Evolutionary conservation across 2,329 filamentous ascomycete genomes (phyloP).

Genomic region (Cercospora brassicicola): DNA sequence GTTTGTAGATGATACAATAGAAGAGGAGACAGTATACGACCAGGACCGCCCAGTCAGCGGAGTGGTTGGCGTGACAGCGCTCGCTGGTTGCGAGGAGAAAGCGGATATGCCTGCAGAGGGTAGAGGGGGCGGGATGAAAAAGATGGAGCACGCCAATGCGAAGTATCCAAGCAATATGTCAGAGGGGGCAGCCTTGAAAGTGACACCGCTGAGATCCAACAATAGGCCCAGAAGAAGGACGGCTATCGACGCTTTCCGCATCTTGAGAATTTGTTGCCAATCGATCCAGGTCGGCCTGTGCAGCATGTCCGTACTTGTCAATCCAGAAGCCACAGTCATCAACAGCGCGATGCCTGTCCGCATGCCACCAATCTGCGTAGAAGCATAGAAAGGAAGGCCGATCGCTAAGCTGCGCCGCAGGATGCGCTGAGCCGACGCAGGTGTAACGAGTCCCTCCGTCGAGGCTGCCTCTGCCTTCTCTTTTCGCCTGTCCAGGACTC

Average conservation of each 20-base stretch:
- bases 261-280: slow-evolving; percentile 40
- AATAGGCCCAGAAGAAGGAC: slow-evolving; percentile 40
- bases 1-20: slow-evolving; percentile 41
- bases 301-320: slow-evolving; percentile 38
- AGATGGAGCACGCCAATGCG: slow-evolving; percentile 46
- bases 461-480: slow-evolving; percentile 25
- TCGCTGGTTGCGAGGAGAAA: slow-evolving; percentile 6
- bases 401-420: slow-evolving; percentile 30
- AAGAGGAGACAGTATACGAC: slow-evolving; percentile 27
- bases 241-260: slow-evolving; percentile 41
- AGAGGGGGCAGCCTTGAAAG: slow-evolving; percentile 29
- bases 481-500: slow-evolving; percentile 37
- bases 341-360: slow-evolving; percentile 55
- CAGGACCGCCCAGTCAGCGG: slow-evolving; percentile 25
- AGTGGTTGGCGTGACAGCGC: slow-evolving; percentile 13
- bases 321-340: slow-evolving; percentile 48
- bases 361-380: slow-evolving; percentile 56
- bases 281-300: slow-evolving; percentile 23
- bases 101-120: slow-evolving; percentile 29
- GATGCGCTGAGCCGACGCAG: slow-evolving; percentile 21
- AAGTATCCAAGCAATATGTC: slow-evolving; percentile 49
- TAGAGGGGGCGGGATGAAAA: slow-evolving; percentile 53
- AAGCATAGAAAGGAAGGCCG: slow-evolving; percentile 57
- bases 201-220: slow-evolving; percentile 39
- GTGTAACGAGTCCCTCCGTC: slow-evolving; percentile 18